A percentile compares a stretch with the other conserved stretches of the same genome.
Conservation (phyloP, 495 filamentous ascomycete species). For the Staphylotrichum tortipilum region DNA sequence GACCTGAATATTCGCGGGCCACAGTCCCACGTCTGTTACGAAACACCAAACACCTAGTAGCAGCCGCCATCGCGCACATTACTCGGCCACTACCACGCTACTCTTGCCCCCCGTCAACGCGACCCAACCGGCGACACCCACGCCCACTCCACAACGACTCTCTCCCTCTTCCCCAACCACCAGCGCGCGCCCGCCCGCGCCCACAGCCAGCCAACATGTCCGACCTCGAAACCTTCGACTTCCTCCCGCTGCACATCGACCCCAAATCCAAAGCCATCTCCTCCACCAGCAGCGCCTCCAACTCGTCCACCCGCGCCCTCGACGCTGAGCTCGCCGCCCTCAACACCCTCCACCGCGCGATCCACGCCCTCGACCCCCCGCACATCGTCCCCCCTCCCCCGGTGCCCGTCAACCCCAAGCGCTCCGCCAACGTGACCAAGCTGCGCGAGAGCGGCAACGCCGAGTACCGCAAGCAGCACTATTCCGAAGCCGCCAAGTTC, state of each 20-base stretch:
- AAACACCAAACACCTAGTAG: too few relatives aligned
- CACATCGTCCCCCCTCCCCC: conserved; percentile 62
- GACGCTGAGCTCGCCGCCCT: conserved; percentile 58
- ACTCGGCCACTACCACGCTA: background rate
- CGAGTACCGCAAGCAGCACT: conserved; percentile 65
- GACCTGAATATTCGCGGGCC: background rate
- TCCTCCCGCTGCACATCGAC: conserved; percentile 74
- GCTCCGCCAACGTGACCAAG: conserved; percentile 74
- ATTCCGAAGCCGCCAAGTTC: conserved; percentile 66
- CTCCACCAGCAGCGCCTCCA: conserved; percentile 25
- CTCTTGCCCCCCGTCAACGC: background rate
- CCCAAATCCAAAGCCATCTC: conserved; percentile 63
- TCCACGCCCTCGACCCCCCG: conserved; percentile 50
- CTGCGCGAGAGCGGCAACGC: conserved; percentile 81
- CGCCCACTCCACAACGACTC: conserved; percentile 5
- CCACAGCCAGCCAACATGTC: conserved; percentile 40
- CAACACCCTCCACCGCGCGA: conserved; percentile 63
- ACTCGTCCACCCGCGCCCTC: conserved; percentile 37
- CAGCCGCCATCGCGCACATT: background rate
- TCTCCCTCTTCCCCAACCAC: background rate
- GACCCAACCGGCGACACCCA: background rate
- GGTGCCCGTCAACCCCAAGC: conserved; percentile 75
- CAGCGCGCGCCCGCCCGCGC: too few relatives aligned
- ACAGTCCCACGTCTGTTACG: too few relatives aligned
- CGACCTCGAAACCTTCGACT: conserved; percentile 66